phyloP scores from a whole-genome alignment of 1,284 basidiomycete species.

The Puccinia horiana region DNA sequence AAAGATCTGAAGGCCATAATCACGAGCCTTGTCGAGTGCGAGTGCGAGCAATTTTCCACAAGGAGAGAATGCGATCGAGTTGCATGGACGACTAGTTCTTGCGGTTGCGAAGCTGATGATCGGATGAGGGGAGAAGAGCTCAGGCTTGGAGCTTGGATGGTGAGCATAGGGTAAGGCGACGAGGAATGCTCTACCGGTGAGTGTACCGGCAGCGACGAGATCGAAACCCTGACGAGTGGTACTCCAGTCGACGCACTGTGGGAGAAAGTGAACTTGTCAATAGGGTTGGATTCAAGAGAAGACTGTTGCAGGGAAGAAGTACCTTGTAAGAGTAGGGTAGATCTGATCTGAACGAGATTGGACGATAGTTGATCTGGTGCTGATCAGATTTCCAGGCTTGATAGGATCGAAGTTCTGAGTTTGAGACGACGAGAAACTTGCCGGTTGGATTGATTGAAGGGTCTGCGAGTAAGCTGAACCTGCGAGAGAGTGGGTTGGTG shows the following conservation, averaged over 20 bases:
- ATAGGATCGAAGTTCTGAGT: neutral
- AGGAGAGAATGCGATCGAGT: conserved; percentile 38
- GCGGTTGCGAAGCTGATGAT: conserved; percentile 16
- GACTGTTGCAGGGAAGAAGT: neutral
- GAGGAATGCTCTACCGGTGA: conserved; percentile 21
- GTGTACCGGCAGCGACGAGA: conserved; percentile 29
- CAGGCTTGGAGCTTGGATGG: neutral
- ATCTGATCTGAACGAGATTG: neutral
- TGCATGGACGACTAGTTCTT: conserved; percentile 1
- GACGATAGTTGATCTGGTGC: neutral
- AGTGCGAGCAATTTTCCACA: conserved; percentile 38
- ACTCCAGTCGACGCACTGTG: conserved; percentile 33
- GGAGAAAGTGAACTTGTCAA: neutral
- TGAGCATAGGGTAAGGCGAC: conserved; percentile 2
- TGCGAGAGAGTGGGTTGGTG: neutral
- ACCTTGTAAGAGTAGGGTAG: conserved; percentile 14
- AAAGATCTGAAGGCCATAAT: conserved; percentile 30
- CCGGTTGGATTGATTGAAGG: neutral
- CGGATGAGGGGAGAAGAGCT: conserved; percentile 5
- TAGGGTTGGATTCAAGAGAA: neutral
- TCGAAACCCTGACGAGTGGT: conserved; percentile 33
- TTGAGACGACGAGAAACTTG: conserved; percentile 11
- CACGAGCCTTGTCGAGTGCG: conserved; percentile 35
- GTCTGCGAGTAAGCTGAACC: conserved; percentile 16
- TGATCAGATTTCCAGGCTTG: neutral